Evolutionary conservation across 306 rosid genomes (phyloP).

Genomic region (Begonia peltatifolia): DNA sequence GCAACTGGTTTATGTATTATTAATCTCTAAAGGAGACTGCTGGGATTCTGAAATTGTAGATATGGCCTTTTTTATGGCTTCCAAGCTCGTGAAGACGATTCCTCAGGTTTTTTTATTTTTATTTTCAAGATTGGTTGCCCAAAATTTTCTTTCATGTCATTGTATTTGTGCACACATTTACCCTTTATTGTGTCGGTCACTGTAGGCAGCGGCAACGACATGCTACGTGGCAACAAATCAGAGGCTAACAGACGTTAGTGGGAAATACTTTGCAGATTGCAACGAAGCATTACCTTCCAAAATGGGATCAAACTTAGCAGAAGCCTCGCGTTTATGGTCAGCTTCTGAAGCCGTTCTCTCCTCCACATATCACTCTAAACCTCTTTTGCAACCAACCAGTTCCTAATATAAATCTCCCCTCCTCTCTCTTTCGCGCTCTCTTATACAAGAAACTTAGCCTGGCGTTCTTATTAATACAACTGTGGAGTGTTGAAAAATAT

Average conservation of each 20-base stretch:
- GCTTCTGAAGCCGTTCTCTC: slow-evolving; percentile 45
- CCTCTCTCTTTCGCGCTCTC: no score
- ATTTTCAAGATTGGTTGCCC: no score
- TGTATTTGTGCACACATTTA: no score
- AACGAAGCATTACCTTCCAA: slow-evolving; percentile 62
- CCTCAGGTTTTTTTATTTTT: slow-evolving; percentile 47
- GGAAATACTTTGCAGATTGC: slow-evolving; percentile 78
- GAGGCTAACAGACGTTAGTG: slow-evolving; percentile 32
- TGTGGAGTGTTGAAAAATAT: no score
- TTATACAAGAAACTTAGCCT: no score
- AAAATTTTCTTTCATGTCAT: no score
- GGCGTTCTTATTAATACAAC: no score
- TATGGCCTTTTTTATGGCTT: slow-evolving; percentile 69
- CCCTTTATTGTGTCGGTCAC: no score
- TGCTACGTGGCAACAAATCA: slow-evolving; percentile 77
- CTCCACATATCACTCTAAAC: not conserved
- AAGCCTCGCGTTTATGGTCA: slow-evolving; percentile 59
- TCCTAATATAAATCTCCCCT: not conserved
- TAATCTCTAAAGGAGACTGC: no score
- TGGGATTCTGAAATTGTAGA: slow-evolving; percentile 24
- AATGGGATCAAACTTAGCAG: slow-evolving; percentile 33
- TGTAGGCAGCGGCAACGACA: slow-evolving; percentile 88
- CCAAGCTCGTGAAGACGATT: slow-evolving; percentile 75
- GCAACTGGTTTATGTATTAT: no score
- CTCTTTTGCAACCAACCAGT: not conserved